Evolutionary conservation across 192 early-diverging fungal genomes (phyloP).

Genomic region (Jimgerdemannia flammicorona): DNA sequence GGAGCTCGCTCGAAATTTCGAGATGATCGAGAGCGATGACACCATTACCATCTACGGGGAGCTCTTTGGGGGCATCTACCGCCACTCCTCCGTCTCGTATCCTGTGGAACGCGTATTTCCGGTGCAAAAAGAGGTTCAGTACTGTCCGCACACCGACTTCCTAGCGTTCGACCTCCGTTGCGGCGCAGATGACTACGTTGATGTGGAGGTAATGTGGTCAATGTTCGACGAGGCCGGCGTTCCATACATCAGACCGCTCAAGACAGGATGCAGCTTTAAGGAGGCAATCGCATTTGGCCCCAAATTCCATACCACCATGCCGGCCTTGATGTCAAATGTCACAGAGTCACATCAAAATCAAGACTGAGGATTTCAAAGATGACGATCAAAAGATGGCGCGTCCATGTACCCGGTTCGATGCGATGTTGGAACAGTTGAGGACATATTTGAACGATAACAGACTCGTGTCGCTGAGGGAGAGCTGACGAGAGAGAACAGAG

Average conservation of each 20-base stretch:
- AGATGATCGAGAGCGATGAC: background rate
- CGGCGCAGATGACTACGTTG: background rate
- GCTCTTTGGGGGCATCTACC: background rate
- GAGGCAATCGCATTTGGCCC: background rate
- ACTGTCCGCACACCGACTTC: background rate
- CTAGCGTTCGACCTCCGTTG: background rate
- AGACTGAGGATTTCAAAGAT: background rate
- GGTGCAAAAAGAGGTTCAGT: background rate
- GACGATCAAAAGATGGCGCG: background rate
- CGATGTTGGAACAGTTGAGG: background rate
- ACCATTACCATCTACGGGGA: background rate
- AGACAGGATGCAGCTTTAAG: background rate
- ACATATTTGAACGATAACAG: background rate
- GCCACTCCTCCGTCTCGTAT: background rate
- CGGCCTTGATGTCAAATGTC: background rate
- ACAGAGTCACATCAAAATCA: background rate
- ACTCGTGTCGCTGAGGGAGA: background rate
- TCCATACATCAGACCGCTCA: background rate
- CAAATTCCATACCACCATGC: background rate
- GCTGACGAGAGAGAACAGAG: background rate
- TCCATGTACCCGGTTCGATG: background rate
- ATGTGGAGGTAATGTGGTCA: background rate
- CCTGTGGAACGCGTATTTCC: background rate
- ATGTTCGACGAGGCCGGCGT: background rate
- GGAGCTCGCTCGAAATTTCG: background rate